phyloP scores from a whole-genome alignment of 2,329 filamentous ascomycete genomes.

The Claviceps sp. region DNA sequence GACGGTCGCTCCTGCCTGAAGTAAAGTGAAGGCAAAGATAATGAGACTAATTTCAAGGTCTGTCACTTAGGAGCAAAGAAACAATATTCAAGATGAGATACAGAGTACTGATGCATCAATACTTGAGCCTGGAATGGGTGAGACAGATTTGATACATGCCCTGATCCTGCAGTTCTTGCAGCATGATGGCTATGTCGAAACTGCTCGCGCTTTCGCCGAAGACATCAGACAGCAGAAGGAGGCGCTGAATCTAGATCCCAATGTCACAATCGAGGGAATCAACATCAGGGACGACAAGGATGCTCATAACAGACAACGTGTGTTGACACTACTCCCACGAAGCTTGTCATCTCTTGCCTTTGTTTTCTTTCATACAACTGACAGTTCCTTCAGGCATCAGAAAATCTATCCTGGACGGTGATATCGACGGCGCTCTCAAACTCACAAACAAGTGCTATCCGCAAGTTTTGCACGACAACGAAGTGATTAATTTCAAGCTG shows the following conservation, averaged over 20 bases:
- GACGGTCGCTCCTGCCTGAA: too few relatives aligned
- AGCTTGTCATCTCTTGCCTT: not conserved
- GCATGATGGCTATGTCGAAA: constrained; percentile 92
- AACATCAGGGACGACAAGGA: constrained; percentile 72
- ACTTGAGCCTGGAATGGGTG: constrained; percentile 51
- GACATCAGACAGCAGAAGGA: constrained; percentile 65
- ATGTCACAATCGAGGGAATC: constrained; percentile 39
- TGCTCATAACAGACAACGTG: constrained; percentile 75
- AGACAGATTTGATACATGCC: constrained; percentile 68
- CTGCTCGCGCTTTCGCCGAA: constrained; percentile 72
- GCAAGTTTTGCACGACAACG: constrained; percentile 63
- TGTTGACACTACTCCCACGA: constrained; percentile 14
- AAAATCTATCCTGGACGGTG: constrained; percentile 73
- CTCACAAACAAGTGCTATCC: constrained; percentile 69
- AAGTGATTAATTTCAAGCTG: constrained; percentile 76
- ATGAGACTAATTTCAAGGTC: too few relatives aligned
- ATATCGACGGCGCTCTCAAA: constrained; percentile 83
- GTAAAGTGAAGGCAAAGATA: too few relatives aligned
- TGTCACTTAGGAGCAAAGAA: constrained; percentile 41
- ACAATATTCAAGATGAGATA: constrained; percentile 48
- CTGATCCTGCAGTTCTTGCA: constrained; percentile 77
- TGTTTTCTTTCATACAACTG: not conserved
- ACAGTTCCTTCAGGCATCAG: constrained; percentile 53
- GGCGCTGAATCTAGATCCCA: constrained; percentile 48
- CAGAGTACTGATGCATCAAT: constrained; percentile 39